These are phyloP conservation scores for Sordariomycetes sp. DNA, from an alignment of 2,329 filamentous ascomycete species.

Conservation along the genomic window DNA sequence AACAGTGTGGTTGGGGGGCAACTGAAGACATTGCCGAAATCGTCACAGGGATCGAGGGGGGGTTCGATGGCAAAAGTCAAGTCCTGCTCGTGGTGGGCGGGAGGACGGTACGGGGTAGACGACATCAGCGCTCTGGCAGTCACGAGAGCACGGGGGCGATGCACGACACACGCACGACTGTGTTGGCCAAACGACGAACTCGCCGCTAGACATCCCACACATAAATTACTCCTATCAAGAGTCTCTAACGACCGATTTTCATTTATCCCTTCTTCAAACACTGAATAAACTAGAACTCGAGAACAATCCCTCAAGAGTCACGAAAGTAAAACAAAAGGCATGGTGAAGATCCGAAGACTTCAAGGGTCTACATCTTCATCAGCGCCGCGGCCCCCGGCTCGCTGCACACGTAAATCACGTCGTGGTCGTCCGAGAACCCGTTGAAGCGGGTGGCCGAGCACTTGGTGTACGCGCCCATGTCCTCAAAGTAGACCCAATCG, in stretches of 20 bases:
- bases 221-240: background rate
- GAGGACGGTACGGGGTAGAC: no score
- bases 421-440: constrained; percentile 84
- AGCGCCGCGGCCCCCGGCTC: constrained; percentile 76
- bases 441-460: constrained; percentile 98
- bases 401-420: constrained; percentile 89
- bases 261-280: background rate
- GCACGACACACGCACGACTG: background rate
- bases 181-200: no score
- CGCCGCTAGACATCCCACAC: no score
- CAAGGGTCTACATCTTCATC: constrained; percentile 23
- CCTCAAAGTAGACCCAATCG: constrained; percentile 97
- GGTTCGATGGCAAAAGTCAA: no score
- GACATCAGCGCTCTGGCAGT: background rate
- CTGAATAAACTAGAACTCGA: background rate
- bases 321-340: background rate
- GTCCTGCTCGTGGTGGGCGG: no score
- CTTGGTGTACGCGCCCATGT: constrained; percentile 98
- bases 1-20: no score
- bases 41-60: no score
- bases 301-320: background rate
- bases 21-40: no score
- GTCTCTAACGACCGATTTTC: background rate
- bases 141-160: background rate
- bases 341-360: no score